Base-by-base conservation (phyloP, 257 asterid species). In the Solanum peruvianum region DNA sequence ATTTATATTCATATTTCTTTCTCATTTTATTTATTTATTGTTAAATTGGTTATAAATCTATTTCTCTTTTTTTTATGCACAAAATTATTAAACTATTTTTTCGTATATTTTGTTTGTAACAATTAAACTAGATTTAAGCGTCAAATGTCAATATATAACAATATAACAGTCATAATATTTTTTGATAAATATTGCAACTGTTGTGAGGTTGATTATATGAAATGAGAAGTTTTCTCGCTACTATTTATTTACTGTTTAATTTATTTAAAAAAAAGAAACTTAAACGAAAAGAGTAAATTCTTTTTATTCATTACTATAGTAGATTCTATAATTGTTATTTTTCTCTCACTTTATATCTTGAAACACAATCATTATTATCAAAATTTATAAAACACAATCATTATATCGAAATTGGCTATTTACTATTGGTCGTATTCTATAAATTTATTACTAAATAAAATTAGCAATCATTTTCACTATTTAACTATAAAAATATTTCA, bases 51-150 rank as follows among this genome's bases (percentile, higher is more conserved):
- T 20, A 56, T 4, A 56, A 20, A 56, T 56, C 0, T 4, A 56
- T 18, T 56, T 18, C n/a, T 16, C 0, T 8, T 21, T 60, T 9
- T 0, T 4, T 62, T 0, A 10, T 23, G 2, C 1, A 52, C 62
- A 52, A 52, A 52, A 16, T 52, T 52, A 52, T 41, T 52, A 23
- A 4, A 62, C 1, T 23, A 62, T 23, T 10, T 62, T 23, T 62
- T 0, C 15, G 0, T 60, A 9, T 23, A 18, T 56, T 56, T 56
- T 56, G 64, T 18, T 56, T 56, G 20, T 18, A 56, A 56, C 3
- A 18, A 56, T 0, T 56, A 56, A 18, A 56, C 2, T 2, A 56
- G 2, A 20, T 56, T 2, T 18, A 7, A 18, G 64, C 4, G 5
- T 56, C 5, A 56, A 23, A 60, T 23, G 1, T 23, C 25, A 23